Base-by-base conservation (phyloP, 306 rosid species). In the Delonix regia region DNA sequence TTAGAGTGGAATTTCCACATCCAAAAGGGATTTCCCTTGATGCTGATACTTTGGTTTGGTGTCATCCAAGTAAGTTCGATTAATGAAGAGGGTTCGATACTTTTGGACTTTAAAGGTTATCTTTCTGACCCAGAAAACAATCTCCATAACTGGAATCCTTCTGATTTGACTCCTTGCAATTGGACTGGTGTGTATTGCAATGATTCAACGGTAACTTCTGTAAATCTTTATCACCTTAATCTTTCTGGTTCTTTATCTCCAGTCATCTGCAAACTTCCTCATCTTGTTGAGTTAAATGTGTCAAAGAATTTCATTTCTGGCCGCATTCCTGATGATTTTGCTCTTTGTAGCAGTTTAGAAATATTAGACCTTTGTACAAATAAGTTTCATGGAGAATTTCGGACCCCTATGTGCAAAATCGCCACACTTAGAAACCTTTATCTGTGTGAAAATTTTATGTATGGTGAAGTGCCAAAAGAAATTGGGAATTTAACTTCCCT, bases 341-440 rank as follows among this genome's bases (percentile, higher is more conserved):
- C 61, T 75, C 30, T 73, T 19, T 91, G 97, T 63, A 79, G 25
- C 78, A 86, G 83, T 62, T 83, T 91, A 28, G 88, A 87, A 84
- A 70, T 83, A 59, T 77, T 91, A 74, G 97, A 91, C 86, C 86
- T 91, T 62, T 89, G 94, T 83, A 89, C 97, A 48, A 91, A 91
- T 82, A 86, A 92, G 87, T 84, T 89, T 75, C 92, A 89, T 72
- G 94, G 89, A 18, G 77, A 83, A 79, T 63, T 91, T 47, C 76
- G 62, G 22, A 72, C 45, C 39, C 81, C 89, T 69, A 60, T 91
- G 41, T 83, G 74, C 81, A 63, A 81, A 77, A 82, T 89, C 63
- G 78, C 78, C 72, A 75, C 76, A 52, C 89, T 91, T 75, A 83
- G 63, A 71, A 87, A 86, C 82, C 89, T 91, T 80, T 85, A 89